phyloP scores from a whole-genome alignment of 805 yeast species.

The Deakozyma indianensis region DNA sequence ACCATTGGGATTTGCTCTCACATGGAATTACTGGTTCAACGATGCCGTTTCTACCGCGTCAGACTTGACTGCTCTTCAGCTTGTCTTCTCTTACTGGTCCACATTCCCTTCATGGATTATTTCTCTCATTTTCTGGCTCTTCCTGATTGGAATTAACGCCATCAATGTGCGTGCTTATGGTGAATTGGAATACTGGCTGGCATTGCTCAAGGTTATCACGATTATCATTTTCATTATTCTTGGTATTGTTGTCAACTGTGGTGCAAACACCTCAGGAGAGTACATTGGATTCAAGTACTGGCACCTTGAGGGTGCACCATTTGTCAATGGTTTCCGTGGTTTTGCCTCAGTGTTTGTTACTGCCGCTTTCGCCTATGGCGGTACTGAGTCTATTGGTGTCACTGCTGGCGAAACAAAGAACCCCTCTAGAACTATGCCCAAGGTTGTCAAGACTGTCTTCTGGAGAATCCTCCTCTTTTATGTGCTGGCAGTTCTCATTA shows the following conservation, averaged over 20 bases:
- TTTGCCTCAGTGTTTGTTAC: constrained; percentile 42
- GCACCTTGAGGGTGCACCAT: constrained; percentile 34
- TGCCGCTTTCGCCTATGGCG: constrained; percentile 44
- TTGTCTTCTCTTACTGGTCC: constrained; percentile 34
- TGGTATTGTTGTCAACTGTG: constrained; percentile 42
- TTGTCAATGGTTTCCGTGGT: constrained; percentile 22
- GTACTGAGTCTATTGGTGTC: constrained; percentile 42
- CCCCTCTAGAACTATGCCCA: constrained; percentile 43
- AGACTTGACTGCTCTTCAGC: constrained; percentile 33
- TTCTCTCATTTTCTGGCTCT: constrained; percentile 39
- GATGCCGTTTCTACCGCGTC: constrained; percentile 35
- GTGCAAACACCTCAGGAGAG: constrained; percentile 36
- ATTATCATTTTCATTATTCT: constrained; percentile 48
- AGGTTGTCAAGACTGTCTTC: constrained; percentile 41
- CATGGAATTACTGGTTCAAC: constrained; percentile 37
- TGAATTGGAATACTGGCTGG: constrained; percentile 56
- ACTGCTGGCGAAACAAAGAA: constrained; percentile 50
- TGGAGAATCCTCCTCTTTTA: constrained; percentile 39
- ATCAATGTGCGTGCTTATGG: constrained; percentile 41
- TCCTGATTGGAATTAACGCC: constrained; percentile 30
- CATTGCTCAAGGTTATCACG: constrained; percentile 47
- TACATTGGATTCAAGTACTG: constrained; percentile 41
- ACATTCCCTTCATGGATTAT: constrained; percentile 35
- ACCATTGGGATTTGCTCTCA: constrained; percentile 37
- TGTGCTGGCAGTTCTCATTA: constrained; percentile 38